Base-by-base conservation (phyloP, 441 rosid genomes). In the Arabidopsis hybrid region DNA sequence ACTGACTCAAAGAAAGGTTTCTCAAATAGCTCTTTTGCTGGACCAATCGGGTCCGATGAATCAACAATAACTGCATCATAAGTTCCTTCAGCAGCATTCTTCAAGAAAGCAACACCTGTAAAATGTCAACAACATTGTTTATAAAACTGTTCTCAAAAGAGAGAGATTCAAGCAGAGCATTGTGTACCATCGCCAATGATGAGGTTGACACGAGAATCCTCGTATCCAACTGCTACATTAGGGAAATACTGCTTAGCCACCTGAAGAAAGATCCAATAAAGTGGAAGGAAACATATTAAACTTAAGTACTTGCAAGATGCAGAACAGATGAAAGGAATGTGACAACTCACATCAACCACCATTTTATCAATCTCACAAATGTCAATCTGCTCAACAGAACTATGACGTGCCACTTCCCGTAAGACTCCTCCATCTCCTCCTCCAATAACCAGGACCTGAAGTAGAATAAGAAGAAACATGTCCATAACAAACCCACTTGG, bases 381-480 rank as follows among this genome's bases (percentile, higher is more conserved):
- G 46, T 91, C 92, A 43, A 91, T 84, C 46, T 77, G 87, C 69
- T 83, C 80, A 32, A 91, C 84, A 18, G 93, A 91, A 16, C 83
- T 60, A 76, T 88, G 89, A 6, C 95, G 90, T 57, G 97, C 85
- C 17, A 87, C 80, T 81, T 91, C 97, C 17, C 91, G 69, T 1
- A 88, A 71, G 65, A 91, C 89, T 16, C 97, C 97, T 64, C 97
- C 97, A 61, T 91, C 97, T 63, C 97, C 97, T 50, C 97, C 97
- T 63, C 95, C 97, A 71, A 91, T 82, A 18, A 89, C 85, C 80
- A 89, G 42, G 9, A 91, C 89, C 97, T 91, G 60, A 49, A 18
- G 4, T 14, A 72, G 16, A 73, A 3, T n/a, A 5, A 57, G 65
- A 60, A 40, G 40, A 32, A 55, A n/a, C 0, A 26, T 40, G 12